Conservation (phyloP, 352 stramenopile species). For the Phytophthora cactorum region DNA sequence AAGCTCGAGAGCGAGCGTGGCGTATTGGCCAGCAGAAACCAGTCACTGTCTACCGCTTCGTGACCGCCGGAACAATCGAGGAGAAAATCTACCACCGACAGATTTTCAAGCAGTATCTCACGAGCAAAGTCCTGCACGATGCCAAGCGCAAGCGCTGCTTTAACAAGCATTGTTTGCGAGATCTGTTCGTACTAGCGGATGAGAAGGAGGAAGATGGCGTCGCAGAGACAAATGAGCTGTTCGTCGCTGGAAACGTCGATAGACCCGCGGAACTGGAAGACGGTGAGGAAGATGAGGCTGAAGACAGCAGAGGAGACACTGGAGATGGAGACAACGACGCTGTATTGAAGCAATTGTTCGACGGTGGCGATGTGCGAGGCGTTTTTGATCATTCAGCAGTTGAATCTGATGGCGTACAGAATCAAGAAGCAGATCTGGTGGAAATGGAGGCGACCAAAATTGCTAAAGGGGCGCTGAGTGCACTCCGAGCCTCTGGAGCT, state of each 20-base stretch:
- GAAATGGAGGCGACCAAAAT: slow-evolving; percentile 93
- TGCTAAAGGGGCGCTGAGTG: slow-evolving; percentile 82
- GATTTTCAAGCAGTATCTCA: slow-evolving; percentile 99
- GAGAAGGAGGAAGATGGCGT: slow-evolving; percentile 63
- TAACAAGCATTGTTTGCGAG: slow-evolving; percentile 95
- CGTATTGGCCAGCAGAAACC: slow-evolving; percentile 91
- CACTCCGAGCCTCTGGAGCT: slow-evolving; percentile 81
- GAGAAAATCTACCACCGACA: slow-evolving; percentile 99
- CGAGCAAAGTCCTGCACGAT: slow-evolving; percentile 97
- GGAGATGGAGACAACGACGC: slow-evolving; percentile 76
- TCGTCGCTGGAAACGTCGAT: slow-evolving; percentile 86
- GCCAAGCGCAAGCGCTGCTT: slow-evolving; percentile 97
- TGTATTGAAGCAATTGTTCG: slow-evolving; percentile 92
- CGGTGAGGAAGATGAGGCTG: slow-evolving; percentile 32
- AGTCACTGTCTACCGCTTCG: slow-evolving; percentile 92
- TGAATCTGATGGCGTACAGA: slow-evolving; percentile 86
- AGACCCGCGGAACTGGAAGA: slow-evolving; percentile 57
- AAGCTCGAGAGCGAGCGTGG: slow-evolving; percentile 98
- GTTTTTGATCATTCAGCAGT: slow-evolving; percentile 97
- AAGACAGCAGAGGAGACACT: slow-evolving; percentile 2
- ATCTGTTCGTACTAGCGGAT: slow-evolving; percentile 94
- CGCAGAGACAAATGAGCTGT: slow-evolving; percentile 94
- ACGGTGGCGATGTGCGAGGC: slow-evolving; percentile 89
- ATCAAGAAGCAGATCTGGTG: slow-evolving; percentile 91
- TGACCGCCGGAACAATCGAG: slow-evolving; percentile 98